Base-by-base conservation (phyloP, 2,329 filamentous ascomycete species). In the Cryphonectria radicalis region DNA sequence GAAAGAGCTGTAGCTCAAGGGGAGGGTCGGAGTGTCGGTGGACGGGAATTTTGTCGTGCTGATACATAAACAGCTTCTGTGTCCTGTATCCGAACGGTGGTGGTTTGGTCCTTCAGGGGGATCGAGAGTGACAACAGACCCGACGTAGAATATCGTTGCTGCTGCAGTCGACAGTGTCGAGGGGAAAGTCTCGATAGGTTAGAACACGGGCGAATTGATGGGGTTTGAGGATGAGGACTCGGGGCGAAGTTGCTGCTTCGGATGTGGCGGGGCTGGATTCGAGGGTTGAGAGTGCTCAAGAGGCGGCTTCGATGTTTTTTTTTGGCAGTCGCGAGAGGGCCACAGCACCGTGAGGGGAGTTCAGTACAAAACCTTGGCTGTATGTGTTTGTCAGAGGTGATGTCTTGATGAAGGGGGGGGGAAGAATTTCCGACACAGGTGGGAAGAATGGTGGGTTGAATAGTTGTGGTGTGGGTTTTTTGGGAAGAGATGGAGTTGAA, bases 1-100 rank as follows among this genome's bases (percentile, higher is more conserved):
- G 94, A 93, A 97, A 97, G 89, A 92, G 88, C 90, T 95, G 94
- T 93, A 97, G 93, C 93, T 94, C 93, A 88, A 93, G 90, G 88
- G 93, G 93, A 89, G 91, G 91, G 71, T 69, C 71, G 87, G 92
- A 91, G 91, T 95, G 92, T 93, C 91, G 93, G 91, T 93, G 94
- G 91, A 94, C 91, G 92, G 93, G 90, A 90, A 89, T 89, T 81
- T 88, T 82, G 91, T 92, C 92, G 93, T 93, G 92, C 93, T 94
- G 94, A 97, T 97, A 97, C 94, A 97, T 97, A 97, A 93, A 97
- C 94, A 92, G 86, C 85, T 73, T 82, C 80, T 81, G 78, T 80
- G 77, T 79, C 75, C 77, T 80, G 81, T 80, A 76, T 77, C 77
- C 74, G 71, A 75, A 73, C 73, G 71, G 75, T 74, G 75, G 73